Evolutionary conservation across 2,329 filamentous ascomycete genomes (phyloP).

Genomic region (Sporothrix protearum): DNA sequence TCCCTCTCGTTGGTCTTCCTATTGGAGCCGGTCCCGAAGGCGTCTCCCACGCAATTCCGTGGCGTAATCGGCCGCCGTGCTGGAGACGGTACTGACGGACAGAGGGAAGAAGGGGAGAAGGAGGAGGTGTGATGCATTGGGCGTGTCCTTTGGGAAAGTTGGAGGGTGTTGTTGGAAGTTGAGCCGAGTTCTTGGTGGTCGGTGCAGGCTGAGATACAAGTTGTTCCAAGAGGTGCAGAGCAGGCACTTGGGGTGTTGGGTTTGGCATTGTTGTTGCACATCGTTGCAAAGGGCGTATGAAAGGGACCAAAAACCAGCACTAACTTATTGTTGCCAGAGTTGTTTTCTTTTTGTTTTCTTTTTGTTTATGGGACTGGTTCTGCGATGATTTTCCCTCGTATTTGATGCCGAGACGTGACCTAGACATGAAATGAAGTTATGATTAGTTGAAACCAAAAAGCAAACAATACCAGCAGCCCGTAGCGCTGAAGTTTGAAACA

Average conservation of each 20-base stretch:
- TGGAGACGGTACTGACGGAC: neutral
- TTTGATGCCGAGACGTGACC: neutral
- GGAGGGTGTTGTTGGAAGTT: too few relatives aligned
- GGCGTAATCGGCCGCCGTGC: slow-evolving; percentile 18
- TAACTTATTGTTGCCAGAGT: neutral
- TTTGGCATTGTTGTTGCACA: neutral
- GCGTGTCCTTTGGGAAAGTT: too few relatives aligned
- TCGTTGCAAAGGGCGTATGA: neutral
- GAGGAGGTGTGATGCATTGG: too few relatives aligned
- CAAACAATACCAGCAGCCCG: neutral
- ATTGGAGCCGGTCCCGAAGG: slow-evolving; percentile 43
- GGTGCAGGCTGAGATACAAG: neutral
- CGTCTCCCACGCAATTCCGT: slow-evolving; percentile 22
- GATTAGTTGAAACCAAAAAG: neutral
- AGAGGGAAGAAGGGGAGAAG: neutral
- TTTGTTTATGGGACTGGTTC: neutral
- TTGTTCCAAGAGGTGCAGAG: neutral
- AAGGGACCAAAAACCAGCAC: neutral
- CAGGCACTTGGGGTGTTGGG: neutral
- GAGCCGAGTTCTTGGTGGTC: too few relatives aligned
- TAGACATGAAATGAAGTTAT: neutral
- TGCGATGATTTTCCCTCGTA: slow-evolving; percentile 4
- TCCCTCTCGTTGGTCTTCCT: slow-evolving; percentile 38
- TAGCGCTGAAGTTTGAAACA: neutral
- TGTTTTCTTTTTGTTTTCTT: neutral